Percentiles rank a stretch among this genome's conserved stretches.
These are phyloP conservation scores for Fusarium sp. DNA, from an alignment of 2,329 filamentous ascomycete species.

Conservation along the genomic window DNA sequence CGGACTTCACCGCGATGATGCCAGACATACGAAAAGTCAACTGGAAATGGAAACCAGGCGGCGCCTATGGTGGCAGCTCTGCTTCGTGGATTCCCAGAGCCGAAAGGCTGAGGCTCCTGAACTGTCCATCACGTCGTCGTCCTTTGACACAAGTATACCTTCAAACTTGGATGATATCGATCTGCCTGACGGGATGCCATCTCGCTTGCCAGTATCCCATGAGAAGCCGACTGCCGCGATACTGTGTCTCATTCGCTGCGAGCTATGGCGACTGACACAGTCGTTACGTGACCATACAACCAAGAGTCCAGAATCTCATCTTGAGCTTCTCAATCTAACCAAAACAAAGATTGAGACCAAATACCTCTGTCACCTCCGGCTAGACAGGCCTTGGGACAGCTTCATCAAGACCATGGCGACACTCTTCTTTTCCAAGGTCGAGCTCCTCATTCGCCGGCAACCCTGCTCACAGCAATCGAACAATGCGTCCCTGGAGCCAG, in stretches of 20 bases:
- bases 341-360: constrained; percentile 23
- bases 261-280: constrained; percentile 43
- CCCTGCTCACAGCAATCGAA: neutral
- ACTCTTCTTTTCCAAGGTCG: constrained; percentile 46
- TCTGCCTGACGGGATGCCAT: neutral
- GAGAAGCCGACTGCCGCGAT: constrained; percentile 19
- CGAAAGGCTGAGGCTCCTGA: constrained; percentile 24
- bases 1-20: constrained; percentile 29
- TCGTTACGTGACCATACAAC: constrained; percentile 15
- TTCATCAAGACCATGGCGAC: constrained; percentile 38
- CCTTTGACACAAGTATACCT: constrained; percentile 57
- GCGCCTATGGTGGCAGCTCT: constrained; percentile 47
- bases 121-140: constrained; percentile 30
- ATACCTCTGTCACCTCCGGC: constrained; percentile 22
- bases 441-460: constrained; percentile 35
- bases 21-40: neutral
- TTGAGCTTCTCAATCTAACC: constrained; percentile 19
- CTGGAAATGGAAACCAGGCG: constrained; percentile 37
- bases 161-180: constrained; percentile 55
- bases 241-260: constrained; percentile 42
- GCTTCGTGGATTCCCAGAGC: constrained; percentile 43
- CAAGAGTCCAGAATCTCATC: constrained; percentile 12
- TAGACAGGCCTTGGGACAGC: constrained; percentile 13
- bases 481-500: constrained; percentile 5
- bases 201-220: neutral